Evolutionary conservation across 805 yeast genomes (phyloP), one percentile per base, ranked within the genome.

Genomic region (Suhomyces faveliae): DNA sequence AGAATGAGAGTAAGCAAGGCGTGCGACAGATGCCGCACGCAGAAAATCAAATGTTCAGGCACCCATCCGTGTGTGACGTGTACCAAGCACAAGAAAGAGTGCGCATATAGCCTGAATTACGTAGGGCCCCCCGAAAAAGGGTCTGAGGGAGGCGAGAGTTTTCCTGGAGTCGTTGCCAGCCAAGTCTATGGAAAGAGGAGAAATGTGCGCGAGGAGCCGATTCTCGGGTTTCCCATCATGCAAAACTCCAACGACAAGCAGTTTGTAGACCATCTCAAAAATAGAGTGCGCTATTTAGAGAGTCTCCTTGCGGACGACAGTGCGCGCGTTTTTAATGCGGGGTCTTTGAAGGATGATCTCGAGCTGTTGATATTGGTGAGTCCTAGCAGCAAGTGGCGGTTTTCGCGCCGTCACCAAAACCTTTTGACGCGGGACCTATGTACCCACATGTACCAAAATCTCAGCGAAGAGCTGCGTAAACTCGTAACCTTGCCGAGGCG

Each of bases 11-110:
- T 79, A 8, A 64, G 69, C 45, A 74, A 70, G 51, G 86, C 85
- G 1, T 81, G 86, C 52, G 79, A 75, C 45, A 65, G 81, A 19
- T 81, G 86, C 59, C 67, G 81, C 47, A 63, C 67, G 30, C 81
- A 77, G 50, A 80, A 81, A 60, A 77, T 78, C 49, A 81, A 81
- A 54, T 81, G 86, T 58, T 71, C 80, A 43, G 84, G 84, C 4
- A 65, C 69, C 12, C 53, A 52, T 38, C 85, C 85, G 8, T 81
- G 86, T 51, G 49, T 51, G 4, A 70, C 74, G 5, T 81, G 86
- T 59, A 49, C 58, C 6, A 66, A 67, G 54, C 71, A 66, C 45
- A 64, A 58, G 42, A 59, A 58, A 35, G 65, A 60, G n/a, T 74
- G 79, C 52, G 49, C 54, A n/a, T 71, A 57, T 45, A 33, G 48